Evolutionary conservation across 2,329 filamentous ascomycete species (phyloP), one percentile per base, ranked within the genome.

Genomic region (Malbranchea zuffiana): DNA sequence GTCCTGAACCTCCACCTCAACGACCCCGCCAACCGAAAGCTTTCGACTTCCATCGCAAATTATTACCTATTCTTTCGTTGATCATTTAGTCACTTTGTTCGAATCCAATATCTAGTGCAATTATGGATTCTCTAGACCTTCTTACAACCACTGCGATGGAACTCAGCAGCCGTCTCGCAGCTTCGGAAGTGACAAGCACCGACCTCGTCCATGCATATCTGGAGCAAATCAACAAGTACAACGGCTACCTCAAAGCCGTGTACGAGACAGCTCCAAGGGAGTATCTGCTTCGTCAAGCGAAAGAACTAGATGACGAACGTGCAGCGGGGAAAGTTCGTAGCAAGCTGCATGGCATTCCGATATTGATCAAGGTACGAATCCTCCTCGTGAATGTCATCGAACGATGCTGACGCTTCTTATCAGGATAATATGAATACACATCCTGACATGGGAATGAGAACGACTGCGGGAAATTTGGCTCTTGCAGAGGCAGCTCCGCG

Each of bases 291-390:
- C 12, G 39, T 15, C 33, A 5, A 32, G 54, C 53, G 3, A 35
- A 30, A 31, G 26, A 25, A 5, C 42, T 53, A 11, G 54, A 56
- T 32, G 32, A 47, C 17, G 51, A 56, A 42, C 37, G 53, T 29
- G 39, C 37, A 10, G 33, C 39, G n/a, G 52, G 48, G 8, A 49
- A 44, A n/a, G 24, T 46, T 7, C 47, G 49, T 15, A 49, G 56
- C 5, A 44, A 46, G 11, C 46, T 60, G 1, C 54, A 60, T 45
- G 55, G 55, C 1, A 51, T 59, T n/a, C 54, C 56, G 2, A 47
- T 60, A 17, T 40, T 58, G 5, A 42, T 60, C 32, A 59, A 60
- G 46, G 51, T 49, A 39, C 28, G 25, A 11, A 23, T 3, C 18
- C 21, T 12, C 19, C 31, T 37, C 3, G 17, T 25, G 28, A 6